Evolutionary conservation across 768 basidiomycete genomes (phyloP), one percentile per base, ranked within the genome.

Genomic region (Fistulinella prunicolor): DNA sequence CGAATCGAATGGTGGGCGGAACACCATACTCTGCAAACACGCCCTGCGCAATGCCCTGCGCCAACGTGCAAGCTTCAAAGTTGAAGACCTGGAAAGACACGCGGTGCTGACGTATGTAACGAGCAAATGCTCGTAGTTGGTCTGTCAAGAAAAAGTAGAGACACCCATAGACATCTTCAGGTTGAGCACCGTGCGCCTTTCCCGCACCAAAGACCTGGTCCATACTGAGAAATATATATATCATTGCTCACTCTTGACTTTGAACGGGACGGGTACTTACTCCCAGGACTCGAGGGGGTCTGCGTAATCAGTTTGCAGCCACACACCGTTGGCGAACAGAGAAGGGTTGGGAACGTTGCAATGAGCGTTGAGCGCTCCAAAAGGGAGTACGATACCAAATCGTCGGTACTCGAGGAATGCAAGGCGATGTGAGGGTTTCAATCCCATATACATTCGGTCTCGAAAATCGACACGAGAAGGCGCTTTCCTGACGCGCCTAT

Each of bases 201-300:
- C 77, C 77, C 0, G 70, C 63, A 14, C 57, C 48, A 28, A 71
- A 60, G 17, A 79, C 69, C n/a, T 66, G 53, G 21, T 72, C 60
- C n/a, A 74, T 42, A 54, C 76, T 77, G 47, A 32, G 29, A 10
- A 21, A 9, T n/a, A n/a, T n/a, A n/a, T n/a, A 3, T 24, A 22
- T 60, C 16, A 56, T 4, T 30, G 12, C 37, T 49, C 42, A 7
- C 24, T 17, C 29, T 17, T 29, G 9, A 12, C 29, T 23, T 36
- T 2, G 9, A 21, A 23, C 1, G 14, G 16, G 40, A 50, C 17
- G 6, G 0, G 12, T 12, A 63, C 72, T 58, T 54, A 76, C 75
- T 78, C 71, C 78, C 78, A 82, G 17, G 75, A 74, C 29, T 66
- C 67, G 1, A 81, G 66, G 0, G 80, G 78, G 36, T 73, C 76